Percentiles rank a stretch among this genome's conserved stretches.
Conservation (phyloP, 163 green algal species). For the Chlorella variabilis region DNA sequence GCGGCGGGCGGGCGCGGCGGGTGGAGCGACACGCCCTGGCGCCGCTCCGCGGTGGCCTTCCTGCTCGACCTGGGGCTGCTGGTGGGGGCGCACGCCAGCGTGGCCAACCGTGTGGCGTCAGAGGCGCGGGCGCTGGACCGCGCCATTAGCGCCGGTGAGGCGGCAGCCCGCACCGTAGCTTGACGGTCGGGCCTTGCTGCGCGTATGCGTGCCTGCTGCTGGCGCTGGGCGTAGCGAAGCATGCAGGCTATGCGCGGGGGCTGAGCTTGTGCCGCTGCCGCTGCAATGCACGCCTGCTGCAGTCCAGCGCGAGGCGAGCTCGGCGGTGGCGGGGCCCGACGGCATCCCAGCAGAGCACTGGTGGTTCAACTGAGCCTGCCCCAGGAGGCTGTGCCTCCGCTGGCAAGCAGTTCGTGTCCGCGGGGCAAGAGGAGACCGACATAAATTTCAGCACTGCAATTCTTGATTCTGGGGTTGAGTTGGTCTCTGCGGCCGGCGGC, state of each 20-base stretch:
- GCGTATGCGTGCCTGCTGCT: too few relatives aligned
- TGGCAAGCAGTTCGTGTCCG: too few relatives aligned
- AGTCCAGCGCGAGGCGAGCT: not conserved
- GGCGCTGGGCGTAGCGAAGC: too few relatives aligned
- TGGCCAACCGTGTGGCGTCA: not conserved
- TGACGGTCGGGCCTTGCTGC: too few relatives aligned
- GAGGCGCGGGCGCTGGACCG: conserved; percentile 13
- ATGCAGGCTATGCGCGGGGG: too few relatives aligned
- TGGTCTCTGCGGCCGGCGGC: too few relatives aligned
- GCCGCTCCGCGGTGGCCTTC: conserved; percentile 19
- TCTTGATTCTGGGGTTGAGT: too few relatives aligned
- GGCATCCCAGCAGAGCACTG: conserved; percentile 20
- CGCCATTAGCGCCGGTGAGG: conserved; percentile 11
- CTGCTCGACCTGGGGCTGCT: conserved; percentile 28
- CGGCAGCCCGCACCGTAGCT: too few relatives aligned
- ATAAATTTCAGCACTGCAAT: too few relatives aligned
- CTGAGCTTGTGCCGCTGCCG: too few relatives aligned
- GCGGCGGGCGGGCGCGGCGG: not conserved
- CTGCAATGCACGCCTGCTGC: not conserved
- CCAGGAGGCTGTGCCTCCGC: too few relatives aligned
- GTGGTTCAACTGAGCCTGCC: conserved; percentile 24
- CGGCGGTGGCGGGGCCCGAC: not conserved
- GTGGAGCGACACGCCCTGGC: not conserved
- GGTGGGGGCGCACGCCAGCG: not conserved
- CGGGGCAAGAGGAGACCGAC: too few relatives aligned